Evolutionary conservation across 345 rosid genomes (phyloP).

Genomic region (Arabidopsis arenosa): DNA sequence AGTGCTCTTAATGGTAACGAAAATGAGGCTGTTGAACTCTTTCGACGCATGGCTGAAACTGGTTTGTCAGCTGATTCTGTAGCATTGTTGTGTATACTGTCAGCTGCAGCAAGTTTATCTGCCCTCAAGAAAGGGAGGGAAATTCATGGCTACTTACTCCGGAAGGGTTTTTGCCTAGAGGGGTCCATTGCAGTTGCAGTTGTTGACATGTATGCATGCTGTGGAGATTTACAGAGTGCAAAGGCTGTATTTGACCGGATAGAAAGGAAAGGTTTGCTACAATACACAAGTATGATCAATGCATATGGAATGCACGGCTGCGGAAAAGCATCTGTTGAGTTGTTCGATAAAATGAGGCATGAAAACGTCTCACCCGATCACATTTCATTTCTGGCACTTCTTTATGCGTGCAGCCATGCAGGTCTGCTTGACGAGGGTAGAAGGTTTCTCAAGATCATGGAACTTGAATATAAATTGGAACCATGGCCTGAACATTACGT

Average conservation of each 20-base stretch:
- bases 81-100: constrained; percentile 62
- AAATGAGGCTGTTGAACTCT: constrained; percentile 64
- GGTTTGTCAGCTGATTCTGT: constrained; percentile 65
- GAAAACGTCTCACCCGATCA: constrained; percentile 64
- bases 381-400: constrained; percentile 74
- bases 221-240: constrained; percentile 69
- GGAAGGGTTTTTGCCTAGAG: constrained; percentile 63
- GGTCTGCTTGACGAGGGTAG: constrained; percentile 76
- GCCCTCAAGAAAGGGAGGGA: constrained; percentile 76
- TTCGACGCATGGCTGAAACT: constrained; percentile 56
- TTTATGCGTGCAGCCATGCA: constrained; percentile 86
- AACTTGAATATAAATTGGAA: constrained; percentile 60
- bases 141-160: constrained; percentile 64
- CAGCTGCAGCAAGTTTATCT: constrained; percentile 70
- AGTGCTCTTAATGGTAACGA: constrained; percentile 63
- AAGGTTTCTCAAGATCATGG: constrained; percentile 64
- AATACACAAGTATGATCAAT: constrained; percentile 84
- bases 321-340: constrained; percentile 65
- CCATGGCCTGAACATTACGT: constrained; percentile 93
- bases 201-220: constrained; percentile 83
- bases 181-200: constrained; percentile 65
- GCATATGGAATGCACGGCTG: constrained; percentile 85
- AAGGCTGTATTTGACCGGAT: constrained; percentile 53
- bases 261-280: constrained; percentile 52
- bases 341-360: constrained; percentile 61